Base-by-base conservation (phyloP, 1,284 basidiomycete species). In the Lentinula novae-zelandiae region DNA sequence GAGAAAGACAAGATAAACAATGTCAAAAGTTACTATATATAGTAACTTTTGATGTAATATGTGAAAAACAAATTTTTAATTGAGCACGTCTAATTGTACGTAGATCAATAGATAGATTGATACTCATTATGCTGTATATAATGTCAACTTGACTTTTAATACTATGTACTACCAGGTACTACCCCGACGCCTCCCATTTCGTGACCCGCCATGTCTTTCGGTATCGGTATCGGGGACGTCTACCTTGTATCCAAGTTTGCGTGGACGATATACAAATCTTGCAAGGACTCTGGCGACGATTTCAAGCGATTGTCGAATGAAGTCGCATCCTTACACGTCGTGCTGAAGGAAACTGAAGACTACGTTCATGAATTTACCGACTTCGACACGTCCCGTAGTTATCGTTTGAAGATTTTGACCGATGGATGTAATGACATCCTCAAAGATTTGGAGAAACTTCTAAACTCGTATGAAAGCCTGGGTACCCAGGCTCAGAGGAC, bases 401-500 rank as follows among this genome's bases (percentile, higher is more conserved):
- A 56, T 33, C 39, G 54, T 31, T 42, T 56, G 13, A 33, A 34
- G 27, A 31, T 56, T 42, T 31, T 44, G 22, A 34, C 40, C 15
- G 54, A 56, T 46, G 54, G 54, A 13, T 56, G 54, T 31, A 34
- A 44, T 31, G 15, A 3, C 7, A 31, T n/a, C 22, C 54, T 56
- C 15, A 42, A 56, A 33, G 54, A 56, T 31, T 31, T 56, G 7
- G 12, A 56, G 15, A 56, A 46, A 42, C 54, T 56, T 27, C 40
- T 56, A 5, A 34, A 56, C 34, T 44, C 54, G 27, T 56, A 56
- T 17, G 54, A 56, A 42, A 31, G 22, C 22, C 22, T 56, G 7
- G 20, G 54, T 2, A 56, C 54, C 12, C 54, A 56, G 27, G 42
- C 54, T n/a, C 54, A 56, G 20, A 44, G 54, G 54, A 56, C 54